Evolutionary conservation across 495 filamentous ascomycete genomes (phyloP), one percentile per base, ranked within the genome.

Genomic region (Aspergillus ellipticus): DNA sequence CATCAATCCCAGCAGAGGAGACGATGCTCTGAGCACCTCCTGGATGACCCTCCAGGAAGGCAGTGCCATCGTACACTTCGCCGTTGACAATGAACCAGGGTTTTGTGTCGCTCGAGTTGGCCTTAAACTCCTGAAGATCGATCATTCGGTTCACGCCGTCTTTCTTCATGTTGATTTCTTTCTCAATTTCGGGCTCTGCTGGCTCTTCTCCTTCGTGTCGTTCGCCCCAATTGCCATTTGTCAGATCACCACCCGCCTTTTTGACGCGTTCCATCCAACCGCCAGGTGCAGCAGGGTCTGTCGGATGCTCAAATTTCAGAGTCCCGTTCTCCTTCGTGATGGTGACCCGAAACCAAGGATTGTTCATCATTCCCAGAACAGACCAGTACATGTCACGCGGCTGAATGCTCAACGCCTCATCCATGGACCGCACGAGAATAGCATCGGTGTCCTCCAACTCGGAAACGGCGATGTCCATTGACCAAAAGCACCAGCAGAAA

Each of bases 181-280:
- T 79, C n/a, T 82, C 80, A 5, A 68, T 60, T 31, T 73, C 68
- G 1, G 66, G 64, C 35, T 65, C 71, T 16, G 66, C 51, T 5
- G 74, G 80, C 17, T 82, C 79, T 58, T 85, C 81, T n/a, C 84
- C 85, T 3, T 77, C 70, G 20, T 82, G 52, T 52, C 76, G 84
- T 64, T 96, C 90, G 9, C 93, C 93, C 93, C 93, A 97, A 63
- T 86, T 87, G 0, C 89, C 87, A 66, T 96, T 95, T 10, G 76
- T 73, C 19, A 96, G 64, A 67, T 96, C 83, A 1, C 92, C 90
- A 0, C 93, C 92, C 8, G 80, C 83, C 53, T 89, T 90, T 70
- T 96, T 96, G n/a, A 94, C 88, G 26, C 84, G 76, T 66, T 96
- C 91, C 93, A 97, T 97, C 93, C 93, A 97, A 0, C 93, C 93